These are phyloP conservation scores for Lactarius trivialis DNA, from an alignment of 768 basidiomycete species.

Conservation along the genomic window DNA sequence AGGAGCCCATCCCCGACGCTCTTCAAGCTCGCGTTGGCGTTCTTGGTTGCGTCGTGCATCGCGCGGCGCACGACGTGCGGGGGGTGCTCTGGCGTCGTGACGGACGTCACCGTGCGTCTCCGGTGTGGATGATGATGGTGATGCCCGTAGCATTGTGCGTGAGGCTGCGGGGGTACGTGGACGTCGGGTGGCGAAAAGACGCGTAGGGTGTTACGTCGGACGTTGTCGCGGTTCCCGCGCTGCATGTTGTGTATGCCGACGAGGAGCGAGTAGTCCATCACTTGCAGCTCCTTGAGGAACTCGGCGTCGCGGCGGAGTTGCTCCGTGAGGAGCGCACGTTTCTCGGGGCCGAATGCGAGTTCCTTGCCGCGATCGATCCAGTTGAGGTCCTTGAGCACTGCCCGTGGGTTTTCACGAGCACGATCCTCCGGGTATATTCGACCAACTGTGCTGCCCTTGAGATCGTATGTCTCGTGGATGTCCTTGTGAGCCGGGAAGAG, in stretches of 20 bases:
- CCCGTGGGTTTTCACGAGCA: conserved; percentile 67
- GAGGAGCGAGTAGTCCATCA: conserved; percentile 96
- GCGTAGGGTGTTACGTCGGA: conserved; percentile 83
- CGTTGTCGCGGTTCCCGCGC: conserved; percentile 86
- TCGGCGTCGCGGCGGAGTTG: conserved; percentile 85
- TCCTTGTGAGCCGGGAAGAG: conserved; percentile 96
- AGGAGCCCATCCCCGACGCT: conserved; percentile 40
- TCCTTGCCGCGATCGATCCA: conserved; percentile 79
- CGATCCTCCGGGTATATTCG: conserved; percentile 83
- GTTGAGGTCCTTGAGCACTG: conserved; percentile 92
- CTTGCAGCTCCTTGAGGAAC: conserved; percentile 71
- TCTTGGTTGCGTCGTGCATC: conserved; percentile 76
- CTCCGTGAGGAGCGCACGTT: conserved; percentile 82
- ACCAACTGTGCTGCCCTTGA: conserved; percentile 92
- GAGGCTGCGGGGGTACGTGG: conserved; percentile 53
- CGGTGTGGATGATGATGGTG: too few species aligned
- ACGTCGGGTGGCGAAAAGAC: conserved; percentile 74
- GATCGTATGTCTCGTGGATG: conserved; percentile 94
- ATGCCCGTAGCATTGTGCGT: conserved; percentile 38
- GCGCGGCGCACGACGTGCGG: conserved; percentile 82
- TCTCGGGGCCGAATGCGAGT: conserved; percentile 94
- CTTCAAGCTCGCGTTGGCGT: conserved; percentile 26
- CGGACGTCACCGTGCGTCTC: conserved; percentile 20
- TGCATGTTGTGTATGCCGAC: conserved; percentile 91
- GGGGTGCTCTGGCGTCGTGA: conserved; percentile 54